phyloP scores from a whole-genome alignment of 2,329 filamentous ascomycete species.

The Cladorrhinum sp. region DNA sequence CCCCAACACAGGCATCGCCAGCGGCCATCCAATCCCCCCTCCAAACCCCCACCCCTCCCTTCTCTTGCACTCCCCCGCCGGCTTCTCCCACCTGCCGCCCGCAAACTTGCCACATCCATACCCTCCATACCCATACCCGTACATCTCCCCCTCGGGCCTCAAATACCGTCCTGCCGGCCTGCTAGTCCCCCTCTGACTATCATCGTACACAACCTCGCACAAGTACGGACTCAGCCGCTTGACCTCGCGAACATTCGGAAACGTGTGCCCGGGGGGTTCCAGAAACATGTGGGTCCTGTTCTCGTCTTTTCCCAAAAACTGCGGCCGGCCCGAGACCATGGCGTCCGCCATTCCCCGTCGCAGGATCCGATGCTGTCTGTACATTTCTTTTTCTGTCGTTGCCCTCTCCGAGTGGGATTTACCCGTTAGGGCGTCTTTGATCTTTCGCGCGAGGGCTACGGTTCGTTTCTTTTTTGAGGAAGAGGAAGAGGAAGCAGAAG shows the following conservation, averaged over 20 bases:
- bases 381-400: constrained; percentile 49
- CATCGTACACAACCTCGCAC: constrained; percentile 30
- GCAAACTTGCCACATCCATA: constrained; percentile 31
- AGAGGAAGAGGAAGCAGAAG: constrained; percentile 24
- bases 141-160: constrained; percentile 36
- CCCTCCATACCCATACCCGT: constrained; percentile 38
- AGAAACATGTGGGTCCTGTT: constrained; percentile 57
- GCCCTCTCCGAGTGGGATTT: constrained; percentile 52
- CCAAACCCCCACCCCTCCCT: constrained; percentile 43
- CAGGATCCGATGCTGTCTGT: constrained; percentile 49
- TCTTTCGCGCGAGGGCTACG: constrained; percentile 46
- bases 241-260: constrained; percentile 22
- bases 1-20: constrained; percentile 45
- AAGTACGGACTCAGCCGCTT: constrained; percentile 26
- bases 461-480: not conserved
- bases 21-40: constrained; percentile 43
- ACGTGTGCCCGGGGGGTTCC: constrained; percentile 45
- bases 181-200: constrained; percentile 37
- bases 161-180: constrained; percentile 42
- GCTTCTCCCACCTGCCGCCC: constrained; percentile 45
- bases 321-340: constrained; percentile 54
- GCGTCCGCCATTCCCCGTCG: constrained; percentile 50
- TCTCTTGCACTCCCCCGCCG: constrained; percentile 44
- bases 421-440: constrained; percentile 59
- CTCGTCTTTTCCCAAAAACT: constrained; percentile 50